Base-by-base conservation (phyloP, 176 grass and related monocot genomes). In the Oryza australiensis region DNA sequence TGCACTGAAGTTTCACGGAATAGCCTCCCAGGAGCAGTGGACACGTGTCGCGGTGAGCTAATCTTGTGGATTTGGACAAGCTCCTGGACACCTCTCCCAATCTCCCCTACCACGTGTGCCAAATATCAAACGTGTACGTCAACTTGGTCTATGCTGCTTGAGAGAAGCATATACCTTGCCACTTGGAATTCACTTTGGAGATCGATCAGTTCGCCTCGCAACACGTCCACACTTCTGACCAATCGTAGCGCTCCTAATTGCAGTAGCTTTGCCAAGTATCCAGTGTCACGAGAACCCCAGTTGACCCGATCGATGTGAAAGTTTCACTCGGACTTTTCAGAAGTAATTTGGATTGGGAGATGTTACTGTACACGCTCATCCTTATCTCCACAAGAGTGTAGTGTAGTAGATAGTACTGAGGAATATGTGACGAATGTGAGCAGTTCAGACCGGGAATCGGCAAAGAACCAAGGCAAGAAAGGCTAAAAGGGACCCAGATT, bases 91-190 rank as follows among this genome's bases (percentile, higher is more conserved):
- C 62, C 34, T 57, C 59, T 48, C 15, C 74, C 9, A 66, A n/a
- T 57, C 60, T 23, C 10, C 71, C 4, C 66, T 45, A 35, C 70
- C 77, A 81, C 83, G 83, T 86, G 83, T 72, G 10, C 9, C 32
- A 57, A 81, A 32, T 14, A 57, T 33, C 88, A 89, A 86, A 82
- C 88, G 78, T 90, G 88, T 69, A 90, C 79, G 84, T 68, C 37
- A 79, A 8, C 68, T 78, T 69, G 42, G 0, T 49, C 82, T 38
- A 8, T 53, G 4, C 6, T 48, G 46, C 68, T 26, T 12, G 28
- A 26, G 43, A 22, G 45, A 37, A 53, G 62, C 80, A 67, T 43
- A 67, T 10, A 29, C 3, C 20, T 20, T 23, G 74, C 88, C 84
- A 86, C 79, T 73, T 90, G 79, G 78, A 43, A 28, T 0, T 40